Evolutionary conservation across 73 alveolate genomes (phyloP), one percentile per base, ranked within the genome.

Genomic region (Stentor roeselii): DNA sequence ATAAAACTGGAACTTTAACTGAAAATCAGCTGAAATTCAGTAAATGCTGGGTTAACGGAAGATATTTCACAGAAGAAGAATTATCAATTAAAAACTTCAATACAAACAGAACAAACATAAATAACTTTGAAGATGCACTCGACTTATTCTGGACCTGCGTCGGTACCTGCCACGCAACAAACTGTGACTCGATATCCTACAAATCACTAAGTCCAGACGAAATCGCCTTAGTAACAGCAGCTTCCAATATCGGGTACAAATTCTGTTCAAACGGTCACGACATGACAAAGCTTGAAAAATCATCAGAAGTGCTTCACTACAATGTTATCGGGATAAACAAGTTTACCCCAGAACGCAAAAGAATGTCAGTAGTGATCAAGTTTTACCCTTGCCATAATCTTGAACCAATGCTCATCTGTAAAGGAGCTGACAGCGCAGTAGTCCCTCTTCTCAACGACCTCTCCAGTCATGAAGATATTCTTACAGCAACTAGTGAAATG

Each of bases 171-270:
- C 67, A 50, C 21, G 21, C 67, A 11, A 21, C 74, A 60, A 84
- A 84, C 38, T 42, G 86, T 37, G 39, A 42, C 0, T 50, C 67
- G 21, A n/a, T 14, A 2, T 27, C 37, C 14, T 67, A 67, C 2
- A 36, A 95, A 84, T 98, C 98, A 1, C 90, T 95, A 78, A 86
- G 93, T 35, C 97, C 99, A 60, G 98, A 95, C 74, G 99, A 97
- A 89, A 85, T 96, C 35, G 99, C 99, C 2, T 89, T 97, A 61
- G 98, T 97, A 0, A 88, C 61, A 15, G 88, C 86, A 3, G 88
- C 88, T 32, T 4, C 42, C 31, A 21, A 86, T 36, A 21, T 82
- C 0, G 88, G 86, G 11, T 82, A 82, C 61, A 3, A 6, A 3
- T 74, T 60, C 6, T 14, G 27, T 1, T 14, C 84, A 21, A 14